phyloP scores from a whole-genome alignment of 768 basidiomycete species.

The Lactifluus rugatus region DNA sequence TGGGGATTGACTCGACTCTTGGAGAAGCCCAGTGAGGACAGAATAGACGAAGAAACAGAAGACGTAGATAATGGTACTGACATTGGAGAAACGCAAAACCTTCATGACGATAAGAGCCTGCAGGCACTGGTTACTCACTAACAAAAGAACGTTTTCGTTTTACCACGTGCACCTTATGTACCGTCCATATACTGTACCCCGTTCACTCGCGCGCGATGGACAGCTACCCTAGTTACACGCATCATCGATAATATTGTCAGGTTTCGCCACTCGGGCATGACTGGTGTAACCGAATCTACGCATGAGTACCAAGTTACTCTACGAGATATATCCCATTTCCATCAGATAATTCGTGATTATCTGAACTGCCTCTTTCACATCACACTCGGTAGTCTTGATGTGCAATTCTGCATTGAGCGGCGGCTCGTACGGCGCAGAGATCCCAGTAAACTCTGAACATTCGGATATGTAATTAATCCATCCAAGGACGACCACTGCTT shows the following conservation, averaged over 20 bases:
- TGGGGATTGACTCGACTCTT: slow-evolving; percentile 59
- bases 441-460: slow-evolving; percentile 85
- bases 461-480: neutral
- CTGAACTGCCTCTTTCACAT: slow-evolving; percentile 69
- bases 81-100: neutral
- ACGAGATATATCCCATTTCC: slow-evolving; percentile 37
- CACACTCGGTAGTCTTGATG: slow-evolving; percentile 75
- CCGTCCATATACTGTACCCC: neutral
- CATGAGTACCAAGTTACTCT: slow-evolving; percentile 2
- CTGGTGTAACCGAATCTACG: neutral
- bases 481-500: neutral
- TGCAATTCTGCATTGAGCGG: slow-evolving; percentile 83
- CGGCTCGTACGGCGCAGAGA: slow-evolving; percentile 93
- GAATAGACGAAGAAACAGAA: slow-evolving; percentile 60
- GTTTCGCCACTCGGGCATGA: neutral
- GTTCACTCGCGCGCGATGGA: neutral
- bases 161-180: neutral
- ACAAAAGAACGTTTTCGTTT: neutral
- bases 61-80: slow-evolving; percentile 20
- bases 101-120: slow-evolving; percentile 2
- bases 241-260: neutral
- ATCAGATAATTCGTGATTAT: slow-evolving; percentile 73
- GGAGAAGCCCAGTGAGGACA: slow-evolving; percentile 39
- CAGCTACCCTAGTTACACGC: neutral
- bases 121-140: slow-evolving; percentile 10